These are phyloP conservation scores for Fomitopsis palustris DNA, from an alignment of 1,284 basidiomycete genomes.

Conservation along the genomic window DNA sequence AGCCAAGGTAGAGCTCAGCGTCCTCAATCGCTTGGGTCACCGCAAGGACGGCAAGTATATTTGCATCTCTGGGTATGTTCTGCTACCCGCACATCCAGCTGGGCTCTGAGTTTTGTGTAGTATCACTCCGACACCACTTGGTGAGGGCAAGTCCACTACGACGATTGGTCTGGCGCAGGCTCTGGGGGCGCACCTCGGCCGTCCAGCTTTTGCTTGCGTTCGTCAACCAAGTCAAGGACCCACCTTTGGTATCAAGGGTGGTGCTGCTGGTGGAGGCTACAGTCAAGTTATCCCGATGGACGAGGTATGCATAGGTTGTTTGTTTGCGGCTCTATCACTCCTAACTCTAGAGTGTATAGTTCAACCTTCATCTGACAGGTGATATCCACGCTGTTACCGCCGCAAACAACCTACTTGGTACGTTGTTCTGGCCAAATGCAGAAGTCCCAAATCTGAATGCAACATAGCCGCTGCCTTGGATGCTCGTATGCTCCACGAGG, in stretches of 20 bases:
- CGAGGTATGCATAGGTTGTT: slow-evolving; percentile 65
- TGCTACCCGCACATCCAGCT: not conserved
- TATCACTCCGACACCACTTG: slow-evolving; percentile 97
- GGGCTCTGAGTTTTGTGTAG: slow-evolving; percentile 33
- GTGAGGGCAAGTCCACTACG: slow-evolving; percentile 98
- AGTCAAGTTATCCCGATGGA: slow-evolving; percentile 99
- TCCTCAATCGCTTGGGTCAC: slow-evolving; percentile 83
- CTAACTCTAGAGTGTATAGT: slow-evolving; percentile 40
- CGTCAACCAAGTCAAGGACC: slow-evolving; percentile 98
- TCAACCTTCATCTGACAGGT: slow-evolving; percentile 95
- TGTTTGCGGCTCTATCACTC: not conserved
- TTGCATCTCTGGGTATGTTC: slow-evolving; percentile 78
- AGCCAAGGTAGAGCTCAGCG: slow-evolving; percentile 92
- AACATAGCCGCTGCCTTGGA: slow-evolving; percentile 87
- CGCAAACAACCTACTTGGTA: slow-evolving; percentile 93
- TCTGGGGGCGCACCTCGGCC: slow-evolving; percentile 90
- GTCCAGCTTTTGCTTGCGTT: slow-evolving; percentile 96
- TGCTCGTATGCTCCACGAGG: slow-evolving; percentile 98
- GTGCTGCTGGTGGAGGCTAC: slow-evolving; percentile 97
- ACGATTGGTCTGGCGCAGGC: slow-evolving; percentile 98
- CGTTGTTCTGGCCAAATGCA: slow-evolving; percentile 8
- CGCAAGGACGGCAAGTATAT: slow-evolving; percentile 97
- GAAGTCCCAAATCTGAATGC: not conserved
- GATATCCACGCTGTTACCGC: slow-evolving; percentile 98
- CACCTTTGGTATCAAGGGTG: slow-evolving; percentile 99